Evolutionary conservation across 2,329 filamentous ascomycete species (phyloP), one percentile per base, ranked within the genome.

Genomic region (Fusarium sulawesiense): DNA sequence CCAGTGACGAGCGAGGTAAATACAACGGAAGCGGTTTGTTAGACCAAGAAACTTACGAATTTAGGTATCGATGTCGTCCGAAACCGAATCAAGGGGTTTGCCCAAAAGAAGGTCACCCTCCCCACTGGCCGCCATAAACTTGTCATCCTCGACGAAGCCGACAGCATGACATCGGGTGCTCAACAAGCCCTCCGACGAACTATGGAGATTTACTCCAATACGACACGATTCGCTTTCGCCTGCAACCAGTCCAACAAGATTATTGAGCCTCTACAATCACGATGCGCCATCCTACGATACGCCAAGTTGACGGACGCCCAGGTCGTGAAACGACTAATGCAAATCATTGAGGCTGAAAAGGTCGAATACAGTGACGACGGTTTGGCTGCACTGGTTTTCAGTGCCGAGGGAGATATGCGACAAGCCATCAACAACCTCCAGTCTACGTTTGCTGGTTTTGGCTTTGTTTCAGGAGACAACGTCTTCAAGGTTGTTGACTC

Each of bases 171-270:
- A 1, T 92, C 92, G 25, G 96, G 96, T 56, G 96, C 96, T 4
- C 96, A 99, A 79, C 96, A 98, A 82, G 96, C 96, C 21, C 87
- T 99, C 37, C 89, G 96, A 73, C 87, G 96, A 68, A 99, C 96
- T 0, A 99, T 99, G 96, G 96, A 99, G 80, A 99, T 98, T 54
- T 98, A 98, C 83, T 97, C 93, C 44, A 91, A 94, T 68, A 99
- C 96, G 3, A 99, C 96, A 4, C 89, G 96, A 62, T 99, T 99
- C 77, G 96, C 96, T 1, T 99, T 99, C 77, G 96, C 96, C 4
- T 99, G 96, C 85, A 99, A 99, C 80, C 93, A 97, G 83, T 96
- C 92, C 68, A 99, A 98, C 84, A 99, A 98, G 83, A 98, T 99
- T 78, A 99, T 99, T 80, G 96, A 99, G 81, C 96, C 96, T n/a